Conservation (phyloP, 768 basidiomycete genomes). For the Trametes villosa region DNA sequence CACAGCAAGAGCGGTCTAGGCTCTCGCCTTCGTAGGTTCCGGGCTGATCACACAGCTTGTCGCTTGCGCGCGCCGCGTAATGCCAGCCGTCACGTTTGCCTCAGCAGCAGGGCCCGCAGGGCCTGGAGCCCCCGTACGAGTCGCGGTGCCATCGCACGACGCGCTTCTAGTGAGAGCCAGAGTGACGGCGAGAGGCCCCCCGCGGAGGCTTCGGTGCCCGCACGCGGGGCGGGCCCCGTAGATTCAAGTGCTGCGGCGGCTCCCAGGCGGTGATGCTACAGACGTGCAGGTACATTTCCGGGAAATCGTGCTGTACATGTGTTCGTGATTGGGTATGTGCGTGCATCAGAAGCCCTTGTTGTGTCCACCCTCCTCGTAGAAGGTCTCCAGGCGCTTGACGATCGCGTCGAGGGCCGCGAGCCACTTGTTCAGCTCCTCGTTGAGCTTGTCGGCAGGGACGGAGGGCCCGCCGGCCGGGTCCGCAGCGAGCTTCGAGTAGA, state of each 20-base stretch:
- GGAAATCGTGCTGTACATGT: conserved; percentile 19
- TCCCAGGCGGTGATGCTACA: conserved; percentile 10
- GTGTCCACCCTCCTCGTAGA: conserved; percentile 47
- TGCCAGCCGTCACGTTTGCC: background rate
- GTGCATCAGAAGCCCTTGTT: conserved; percentile 46
- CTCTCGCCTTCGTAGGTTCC: background rate
- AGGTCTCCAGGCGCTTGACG: conserved; percentile 50
- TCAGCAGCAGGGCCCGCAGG: background rate
- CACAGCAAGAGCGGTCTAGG: conserved; percentile 2
- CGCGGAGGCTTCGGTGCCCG: background rate
- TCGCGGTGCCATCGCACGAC: conserved; percentile 2
- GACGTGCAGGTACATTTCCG: conserved; percentile 8
- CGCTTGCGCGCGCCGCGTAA: background rate
- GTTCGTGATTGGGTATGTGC: conserved; percentile 9
- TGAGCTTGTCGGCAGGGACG: conserved; percentile 47
- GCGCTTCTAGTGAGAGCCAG: conserved; percentile 14
- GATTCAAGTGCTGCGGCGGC: conserved; percentile 6
- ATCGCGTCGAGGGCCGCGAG: conserved; percentile 54
- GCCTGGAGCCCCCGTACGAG: background rate
- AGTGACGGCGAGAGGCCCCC: background rate
- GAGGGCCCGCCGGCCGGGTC: conserved; percentile 40
- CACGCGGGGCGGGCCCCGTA: background rate
- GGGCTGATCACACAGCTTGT: background rate
- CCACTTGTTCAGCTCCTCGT: conserved; percentile 55
- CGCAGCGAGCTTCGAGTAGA: conserved; percentile 58